Evolutionary conservation across 306 rosid genomes (phyloP).

Genomic region (Trifolium repens): DNA sequence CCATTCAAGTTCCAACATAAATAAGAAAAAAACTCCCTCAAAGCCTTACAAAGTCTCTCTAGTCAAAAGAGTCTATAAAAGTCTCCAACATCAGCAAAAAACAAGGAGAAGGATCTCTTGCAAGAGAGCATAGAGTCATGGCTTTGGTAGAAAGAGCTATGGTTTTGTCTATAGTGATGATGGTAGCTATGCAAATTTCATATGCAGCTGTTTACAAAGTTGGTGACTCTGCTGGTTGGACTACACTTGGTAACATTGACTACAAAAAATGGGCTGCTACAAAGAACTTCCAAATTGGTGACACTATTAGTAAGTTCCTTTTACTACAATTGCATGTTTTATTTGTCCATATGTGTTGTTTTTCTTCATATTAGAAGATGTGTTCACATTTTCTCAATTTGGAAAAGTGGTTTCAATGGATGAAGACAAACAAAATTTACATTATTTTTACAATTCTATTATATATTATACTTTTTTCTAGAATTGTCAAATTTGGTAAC

Average conservation of each 20-base stretch:
- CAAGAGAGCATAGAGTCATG: constrained; percentile 38
- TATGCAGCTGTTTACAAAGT: constrained; percentile 70
- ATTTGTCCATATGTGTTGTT: background rate
- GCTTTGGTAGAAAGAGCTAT: constrained; percentile 47
- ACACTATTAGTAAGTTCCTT: constrained; percentile 69
- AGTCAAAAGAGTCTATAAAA: constrained; percentile 53
- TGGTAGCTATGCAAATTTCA: constrained; percentile 45
- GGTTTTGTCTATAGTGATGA: constrained; percentile 40
- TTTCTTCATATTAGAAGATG: constrained; percentile 12
- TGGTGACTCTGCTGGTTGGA: constrained; percentile 92
- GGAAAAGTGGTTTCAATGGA: constrained; percentile 4
- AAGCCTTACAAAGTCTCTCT: constrained; percentile 25
- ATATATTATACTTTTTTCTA: background rate
- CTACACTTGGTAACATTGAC: constrained; percentile 62
- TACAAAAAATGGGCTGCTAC: constrained; percentile 80
- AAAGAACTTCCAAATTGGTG: constrained; percentile 73
- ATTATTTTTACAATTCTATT: constrained; percentile 7
- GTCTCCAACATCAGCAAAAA: constrained; percentile 24
- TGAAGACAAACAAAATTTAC: constrained; percentile 1
- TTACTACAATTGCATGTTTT: constrained; percentile 20
- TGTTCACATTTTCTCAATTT: constrained; percentile 12
- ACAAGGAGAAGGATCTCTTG: constrained; percentile 10
- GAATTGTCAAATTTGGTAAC: background rate
- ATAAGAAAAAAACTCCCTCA: background rate
- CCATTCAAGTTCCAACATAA: constrained; percentile 44